Base-by-base conservation (phyloP, 2,329 filamentous ascomycete species). In the Colletotrichum theobromicola region DNA sequence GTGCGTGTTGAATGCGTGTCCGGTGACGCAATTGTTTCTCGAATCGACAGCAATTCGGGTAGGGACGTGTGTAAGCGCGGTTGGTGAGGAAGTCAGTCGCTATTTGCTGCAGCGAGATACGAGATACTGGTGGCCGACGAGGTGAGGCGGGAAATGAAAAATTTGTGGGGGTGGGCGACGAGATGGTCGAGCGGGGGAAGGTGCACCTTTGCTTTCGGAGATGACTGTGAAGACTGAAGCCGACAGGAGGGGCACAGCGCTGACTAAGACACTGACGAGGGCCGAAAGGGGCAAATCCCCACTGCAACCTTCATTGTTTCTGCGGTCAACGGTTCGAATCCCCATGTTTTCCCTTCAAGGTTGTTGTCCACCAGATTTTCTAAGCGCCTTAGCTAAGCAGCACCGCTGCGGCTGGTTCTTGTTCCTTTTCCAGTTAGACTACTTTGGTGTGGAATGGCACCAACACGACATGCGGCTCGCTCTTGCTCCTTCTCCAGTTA, bases 101-200 rank as follows among this genome's bases (percentile, higher is more conserved):
- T 70, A 28, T 24, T 34, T 24, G 68, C 55, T 72, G 63, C 63
- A 53, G 61, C 63, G 55, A 50, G 73, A 75, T 69, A 75, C 63
- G 42, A 37, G 73, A 75, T 75, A 75, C 65, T 70, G 73, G 73
- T 74, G 50, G 57, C 61, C 24, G 72, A 75, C 9, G 79, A 76
- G 78, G 74, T 80, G 78, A 76, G 67, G 68, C 24, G 62, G 62
- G 34, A 57, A 75, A 75, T 50, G 46, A 76, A 75, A 70, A 68
- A 76, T 80, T 80, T 77, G 74, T 74, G 77, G 75, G 75, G 42
- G 76, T 70, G 57, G 35, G 71, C 70, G 70, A 79, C 74, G 78
- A 70, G 72, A 68, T 82, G 81, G 81, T 80, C 81, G 79, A 82
- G 80, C 80, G 80, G 81, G 80, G 79, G 81, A 78, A 70, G 37